Evolutionary conservation across 2,329 filamentous ascomycete species (phyloP), one percentile per base, ranked within the genome.

Genomic region (Ophiostoma fasciatum): DNA sequence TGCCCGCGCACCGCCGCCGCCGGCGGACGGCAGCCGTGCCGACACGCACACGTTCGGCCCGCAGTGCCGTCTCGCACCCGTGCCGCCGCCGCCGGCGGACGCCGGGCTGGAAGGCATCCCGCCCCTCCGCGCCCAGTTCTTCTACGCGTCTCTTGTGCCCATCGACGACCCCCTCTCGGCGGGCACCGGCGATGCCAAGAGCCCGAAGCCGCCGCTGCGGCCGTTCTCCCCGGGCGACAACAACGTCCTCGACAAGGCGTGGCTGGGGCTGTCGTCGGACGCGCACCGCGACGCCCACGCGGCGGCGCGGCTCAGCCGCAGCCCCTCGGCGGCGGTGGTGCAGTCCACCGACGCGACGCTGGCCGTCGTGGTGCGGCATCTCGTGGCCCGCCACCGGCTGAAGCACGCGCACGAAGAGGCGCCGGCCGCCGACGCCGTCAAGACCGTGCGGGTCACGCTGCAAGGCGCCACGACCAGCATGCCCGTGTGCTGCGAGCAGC

Each of bases 101-200:
- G 41, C 52, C 18, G 55, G 56, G 38, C 53, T 59, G 30, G 58
- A 65, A 36, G 62, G 60, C 36, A 63, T 70, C 18, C 78, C 80
- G 13, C 66, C 71, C 0, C 55, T 80, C 36, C 64, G 67, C 22
- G 68, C 78, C 17, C 82, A 84, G 44, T 94, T 84, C 60, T 94
- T 94, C 58, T 94, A 93, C 56, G 71, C 75, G 12, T 90, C 84
- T 10, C 63, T 75, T 11, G 69, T 88, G 33, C 78, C 84, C 21
- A 85, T 94, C 51, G 85, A 94, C 50, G 85, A 94, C 50, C 83
- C 83, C 18, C 66, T 93, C n/a, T 83, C 80, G 9, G 71, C 78
- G 2, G 59, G 64, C 10, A 55, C 66, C 14, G 14, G 29, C 8
- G 41, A 41, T 12, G 25, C 31, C 3, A 34, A 31, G n/a, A 14